These are phyloP conservation scores for Talaromyces funiculosus DNA, from an alignment of 2,329 filamentous ascomycete genomes.

Conservation along the genomic window DNA sequence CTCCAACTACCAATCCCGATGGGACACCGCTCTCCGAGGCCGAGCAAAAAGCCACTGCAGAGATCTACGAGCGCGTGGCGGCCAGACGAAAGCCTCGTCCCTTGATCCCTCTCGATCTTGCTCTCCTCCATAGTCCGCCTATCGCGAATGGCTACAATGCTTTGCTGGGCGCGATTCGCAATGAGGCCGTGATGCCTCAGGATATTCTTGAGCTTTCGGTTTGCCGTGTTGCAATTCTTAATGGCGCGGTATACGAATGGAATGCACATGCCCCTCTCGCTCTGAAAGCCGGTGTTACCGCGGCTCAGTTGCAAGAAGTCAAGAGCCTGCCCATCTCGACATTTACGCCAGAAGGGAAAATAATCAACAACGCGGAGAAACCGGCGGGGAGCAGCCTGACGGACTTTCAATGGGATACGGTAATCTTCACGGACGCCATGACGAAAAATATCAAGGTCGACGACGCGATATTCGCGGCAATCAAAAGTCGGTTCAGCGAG, in stretches of 20 bases:
- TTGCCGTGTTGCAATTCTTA: constrained; percentile 72
- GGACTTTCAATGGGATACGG: constrained; percentile 60
- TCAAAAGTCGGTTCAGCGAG: constrained; percentile 55
- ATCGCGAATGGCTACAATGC: constrained; percentile 66
- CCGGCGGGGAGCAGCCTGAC: constrained; percentile 40
- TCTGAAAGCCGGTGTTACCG: constrained; percentile 31
- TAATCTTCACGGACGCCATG: constrained; percentile 77
- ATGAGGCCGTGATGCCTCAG: constrained; percentile 43
- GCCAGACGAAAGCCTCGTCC: constrained; percentile 63
- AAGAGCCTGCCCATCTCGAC: constrained; percentile 51
- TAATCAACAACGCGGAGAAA: constrained; percentile 35
- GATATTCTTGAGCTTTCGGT: constrained; percentile 69
- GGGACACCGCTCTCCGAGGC: constrained; percentile 15
- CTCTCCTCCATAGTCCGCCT: constrained; percentile 67
- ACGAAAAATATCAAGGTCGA: constrained; percentile 64
- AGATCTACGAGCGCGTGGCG: constrained; percentile 58
- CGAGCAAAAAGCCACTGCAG: constrained; percentile 18
- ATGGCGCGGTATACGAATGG: constrained; percentile 81
- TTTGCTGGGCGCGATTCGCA: constrained; percentile 52
- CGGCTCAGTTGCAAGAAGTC: constrained; percentile 46
- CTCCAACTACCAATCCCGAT: constrained; percentile 18
- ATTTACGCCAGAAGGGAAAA: constrained; percentile 17
- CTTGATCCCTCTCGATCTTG: constrained; percentile 68
- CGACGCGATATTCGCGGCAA: constrained; percentile 59
- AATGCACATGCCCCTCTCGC: constrained; percentile 67